Conservation (phyloP, 257 asterid species). For the Osmanthus fragrans region DNA sequence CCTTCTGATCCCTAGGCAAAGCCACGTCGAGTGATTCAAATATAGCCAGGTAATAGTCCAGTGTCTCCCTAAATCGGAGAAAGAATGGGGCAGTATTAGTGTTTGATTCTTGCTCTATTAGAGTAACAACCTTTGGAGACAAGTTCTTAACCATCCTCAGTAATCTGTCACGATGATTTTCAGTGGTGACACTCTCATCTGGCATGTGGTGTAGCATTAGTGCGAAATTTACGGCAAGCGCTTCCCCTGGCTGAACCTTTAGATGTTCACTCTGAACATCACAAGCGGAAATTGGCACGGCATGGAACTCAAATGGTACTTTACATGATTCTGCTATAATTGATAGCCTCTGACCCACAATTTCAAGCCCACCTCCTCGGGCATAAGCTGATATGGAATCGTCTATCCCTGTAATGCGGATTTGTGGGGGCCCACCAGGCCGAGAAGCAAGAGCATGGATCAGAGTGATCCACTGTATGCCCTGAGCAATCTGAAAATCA, state of each 20-base stretch:
- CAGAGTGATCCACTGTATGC: slow-evolving; percentile 37
- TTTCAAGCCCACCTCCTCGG: slow-evolving; percentile 36
- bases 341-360: slow-evolving; percentile 28
- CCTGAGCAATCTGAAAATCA: slow-evolving; percentile 35
- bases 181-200: slow-evolving; percentile 29
- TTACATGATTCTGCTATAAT: slow-evolving; percentile 28
- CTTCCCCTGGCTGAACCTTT: slow-evolving; percentile 24
- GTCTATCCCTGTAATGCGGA: slow-evolving; percentile 38
- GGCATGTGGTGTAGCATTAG: slow-evolving; percentile 35
- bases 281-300: slow-evolving; percentile 19
- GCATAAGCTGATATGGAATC: slow-evolving; percentile 32
- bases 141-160: slow-evolving; percentile 33
- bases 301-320: slow-evolving; percentile 34
- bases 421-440: slow-evolving; percentile 35
- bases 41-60: slow-evolving; percentile 29
- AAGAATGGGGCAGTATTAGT: slow-evolving; percentile 31
- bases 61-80: slow-evolving; percentile 30
- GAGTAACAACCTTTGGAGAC: slow-evolving; percentile 35
- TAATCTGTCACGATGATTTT: slow-evolving; percentile 33
- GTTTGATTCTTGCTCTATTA: slow-evolving; percentile 36
- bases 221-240: slow-evolving; percentile 32
- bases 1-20: slow-evolving; percentile 34
- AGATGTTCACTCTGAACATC: slow-evolving; percentile 29
- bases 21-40: slow-evolving; percentile 38
- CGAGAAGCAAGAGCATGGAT: slow-evolving; percentile 34